These are phyloP conservation scores for Cercospora beticola DNA, from an alignment of 2,329 filamentous ascomycete genomes.

Conservation along the genomic window DNA sequence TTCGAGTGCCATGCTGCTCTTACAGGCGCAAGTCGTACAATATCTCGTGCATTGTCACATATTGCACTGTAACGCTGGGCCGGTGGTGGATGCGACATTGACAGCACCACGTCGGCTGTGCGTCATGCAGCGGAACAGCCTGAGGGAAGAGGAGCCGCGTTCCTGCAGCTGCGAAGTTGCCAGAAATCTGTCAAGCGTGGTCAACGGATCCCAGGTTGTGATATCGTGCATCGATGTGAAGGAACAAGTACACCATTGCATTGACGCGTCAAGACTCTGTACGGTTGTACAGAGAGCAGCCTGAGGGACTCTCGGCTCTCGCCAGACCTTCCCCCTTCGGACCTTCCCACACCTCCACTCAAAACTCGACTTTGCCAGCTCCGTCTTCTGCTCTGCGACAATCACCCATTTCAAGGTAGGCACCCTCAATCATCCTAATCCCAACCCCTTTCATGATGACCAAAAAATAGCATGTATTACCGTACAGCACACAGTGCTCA, in stretches of 20 bases:
- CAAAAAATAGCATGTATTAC: slow-evolving; percentile 15
- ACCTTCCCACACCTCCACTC: background rate
- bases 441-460: slow-evolving; percentile 9
- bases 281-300: background rate
- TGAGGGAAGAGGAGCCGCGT: background rate
- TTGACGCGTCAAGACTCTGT: background rate
- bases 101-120: background rate
- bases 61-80: background rate
- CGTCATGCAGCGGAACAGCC: background rate
- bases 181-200: background rate
- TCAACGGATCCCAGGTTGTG: background rate
- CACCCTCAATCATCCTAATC: background rate
- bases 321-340: background rate
- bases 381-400: slow-evolving; percentile 5
- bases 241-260: background rate
- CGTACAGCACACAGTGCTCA: slow-evolving; percentile 15
- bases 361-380: slow-evolving; percentile 3
- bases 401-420: slow-evolving; percentile 2
- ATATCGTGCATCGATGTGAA: background rate
- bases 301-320: background rate
- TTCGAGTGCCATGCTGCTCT: background rate
- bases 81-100: background rate
- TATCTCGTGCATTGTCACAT: background rate
- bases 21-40: background rate
- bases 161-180: background rate